These are phyloP conservation scores for Baorangia bicolor DNA, from an alignment of 768 basidiomycete genomes.

Conservation along the genomic window DNA sequence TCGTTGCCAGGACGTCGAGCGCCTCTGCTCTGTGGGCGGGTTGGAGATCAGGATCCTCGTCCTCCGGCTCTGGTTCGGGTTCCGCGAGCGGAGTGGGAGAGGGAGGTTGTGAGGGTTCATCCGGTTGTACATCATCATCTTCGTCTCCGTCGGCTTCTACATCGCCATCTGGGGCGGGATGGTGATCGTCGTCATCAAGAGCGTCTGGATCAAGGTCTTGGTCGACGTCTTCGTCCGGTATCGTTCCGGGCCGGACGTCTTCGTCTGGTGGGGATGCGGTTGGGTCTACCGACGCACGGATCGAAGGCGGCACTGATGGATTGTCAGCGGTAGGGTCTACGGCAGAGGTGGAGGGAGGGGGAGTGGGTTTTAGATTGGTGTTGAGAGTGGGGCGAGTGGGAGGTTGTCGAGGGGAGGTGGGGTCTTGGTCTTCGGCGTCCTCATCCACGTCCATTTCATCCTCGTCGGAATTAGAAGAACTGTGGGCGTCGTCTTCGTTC, in stretches of 20 bases:
- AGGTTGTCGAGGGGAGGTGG: slow-evolving; percentile 25
- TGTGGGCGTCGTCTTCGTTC: slow-evolving; percentile 11
- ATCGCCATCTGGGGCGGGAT: slow-evolving; percentile 16
- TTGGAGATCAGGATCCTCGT: slow-evolving; percentile 69
- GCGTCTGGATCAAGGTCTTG: slow-evolving; percentile 17
- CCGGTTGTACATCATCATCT: slow-evolving; percentile 33
- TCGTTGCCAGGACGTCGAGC: slow-evolving; percentile 80
- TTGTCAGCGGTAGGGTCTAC: slow-evolving; percentile 23
- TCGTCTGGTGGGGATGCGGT: slow-evolving; percentile 21
- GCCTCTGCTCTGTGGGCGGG: slow-evolving; percentile 85
- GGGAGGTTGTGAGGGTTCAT: slow-evolving; percentile 25
- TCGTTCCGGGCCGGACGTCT: slow-evolving; percentile 6
- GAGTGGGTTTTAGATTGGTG: slow-evolving; percentile 6
- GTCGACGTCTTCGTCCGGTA: slow-evolving; percentile 32
- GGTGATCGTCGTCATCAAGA: slow-evolving; percentile 25
- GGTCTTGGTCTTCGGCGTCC: slow-evolving; percentile 27
- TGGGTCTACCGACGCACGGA: slow-evolving; percentile 20
- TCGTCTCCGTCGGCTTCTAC: slow-evolving; percentile 32
- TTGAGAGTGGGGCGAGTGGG: slow-evolving; percentile 20
- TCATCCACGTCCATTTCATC: slow-evolving; percentile 33
- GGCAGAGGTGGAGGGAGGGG: slow-evolving; percentile 12
- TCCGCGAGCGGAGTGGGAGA: slow-evolving; percentile 26
- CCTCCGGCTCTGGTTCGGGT: slow-evolving; percentile 29
- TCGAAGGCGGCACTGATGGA: slow-evolving; percentile 19
- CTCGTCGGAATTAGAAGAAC: slow-evolving; percentile 17